Base-by-base conservation (phyloP, 1,139 yeast species). In the Geotrichum aggregatum region DNA sequence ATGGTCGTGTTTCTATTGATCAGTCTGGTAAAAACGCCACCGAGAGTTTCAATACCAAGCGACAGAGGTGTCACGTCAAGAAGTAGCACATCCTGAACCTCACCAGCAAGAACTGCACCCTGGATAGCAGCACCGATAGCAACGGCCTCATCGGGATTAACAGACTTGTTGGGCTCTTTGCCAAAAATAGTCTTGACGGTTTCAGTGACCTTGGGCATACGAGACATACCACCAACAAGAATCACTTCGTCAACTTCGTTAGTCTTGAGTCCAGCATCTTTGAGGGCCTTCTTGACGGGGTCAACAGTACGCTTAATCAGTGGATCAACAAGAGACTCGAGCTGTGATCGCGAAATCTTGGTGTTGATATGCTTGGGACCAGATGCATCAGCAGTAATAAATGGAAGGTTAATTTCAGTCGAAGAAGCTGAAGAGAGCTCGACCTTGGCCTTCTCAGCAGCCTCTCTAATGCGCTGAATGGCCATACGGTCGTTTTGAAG, bases 111-210 rank as follows among this genome's bases (percentile, higher is more conserved):
- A 61, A 92, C 96, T 70, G 97, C 98, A 78, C 98, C 98, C 78
- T 92, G 98, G 67, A 92, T 92, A 62, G 98, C 98, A 63, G 98
- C 98, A 79, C 99, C 99, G 77, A 92, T 88, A 69, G 98, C 98
- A 64, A 92, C 99, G 61, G 98, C 99, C 79, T 92, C 98, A 74
- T 92, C 98, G 66, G 99, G 99, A 86, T 92, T 94, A 70, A 92
- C 98, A 63, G 96, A 91, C 82, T 92, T 94, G 63, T 95, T 87
- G 69, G 98, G 97, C 70, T 92, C 96, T 75, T 82, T 87, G 71
- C 94, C 94, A 74, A 92, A 92, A 66, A 92, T 78, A 61, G 80
- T 73, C 78, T 89, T 91, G 71, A 92, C 98, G 66, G 98, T 91
- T 72, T 89, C 97, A 61, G 88, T 79, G 70, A 92, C 98, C 84